Conservation (phyloP, 345 rosid species). For the Noccaea caerulescens region DNA sequence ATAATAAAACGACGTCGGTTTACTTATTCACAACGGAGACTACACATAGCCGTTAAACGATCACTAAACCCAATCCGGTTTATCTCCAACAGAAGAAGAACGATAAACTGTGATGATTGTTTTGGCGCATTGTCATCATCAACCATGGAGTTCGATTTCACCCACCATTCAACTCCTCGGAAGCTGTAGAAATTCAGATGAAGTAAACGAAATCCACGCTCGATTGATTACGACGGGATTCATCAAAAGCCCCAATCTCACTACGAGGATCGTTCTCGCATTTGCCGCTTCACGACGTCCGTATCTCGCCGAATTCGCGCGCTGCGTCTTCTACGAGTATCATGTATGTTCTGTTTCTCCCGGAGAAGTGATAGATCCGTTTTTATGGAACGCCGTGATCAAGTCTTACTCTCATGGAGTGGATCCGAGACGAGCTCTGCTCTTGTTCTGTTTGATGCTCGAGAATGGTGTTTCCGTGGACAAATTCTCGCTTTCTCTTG, state of each 20-base stretch:
- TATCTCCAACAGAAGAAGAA: slow-evolving; percentile 10
- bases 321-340: slow-evolving; percentile 39
- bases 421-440: slow-evolving; percentile 43
- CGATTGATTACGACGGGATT: slow-evolving; percentile 45
- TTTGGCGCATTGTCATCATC: slow-evolving; percentile 36
- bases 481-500: slow-evolving; percentile 47
- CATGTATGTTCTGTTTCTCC: slow-evolving; percentile 1
- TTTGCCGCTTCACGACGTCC: slow-evolving; percentile 40
- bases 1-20: not conserved
- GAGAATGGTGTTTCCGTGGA: slow-evolving; percentile 45
- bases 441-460: slow-evolving; percentile 46
- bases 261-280: slow-evolving; percentile 45
- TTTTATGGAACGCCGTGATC: slow-evolving; percentile 46
- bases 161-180: slow-evolving; percentile 35
- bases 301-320: slow-evolving; percentile 46
- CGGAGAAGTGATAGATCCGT: slow-evolving; percentile 40
- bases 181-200: slow-evolving; percentile 34
- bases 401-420: slow-evolving; percentile 52
- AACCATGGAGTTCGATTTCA: slow-evolving; percentile 44
- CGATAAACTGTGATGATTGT: slow-evolving; percentile 32
- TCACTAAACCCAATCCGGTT: slow-evolving; percentile 37
- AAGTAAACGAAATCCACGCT: slow-evolving; percentile 40
- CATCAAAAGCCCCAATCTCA: slow-evolving; percentile 41
- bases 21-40: not conserved
- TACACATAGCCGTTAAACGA: slow-evolving; percentile 29